phyloP scores from a whole-genome alignment of 2,329 filamentous ascomycete species.

The Aspergillus sp. region DNA sequence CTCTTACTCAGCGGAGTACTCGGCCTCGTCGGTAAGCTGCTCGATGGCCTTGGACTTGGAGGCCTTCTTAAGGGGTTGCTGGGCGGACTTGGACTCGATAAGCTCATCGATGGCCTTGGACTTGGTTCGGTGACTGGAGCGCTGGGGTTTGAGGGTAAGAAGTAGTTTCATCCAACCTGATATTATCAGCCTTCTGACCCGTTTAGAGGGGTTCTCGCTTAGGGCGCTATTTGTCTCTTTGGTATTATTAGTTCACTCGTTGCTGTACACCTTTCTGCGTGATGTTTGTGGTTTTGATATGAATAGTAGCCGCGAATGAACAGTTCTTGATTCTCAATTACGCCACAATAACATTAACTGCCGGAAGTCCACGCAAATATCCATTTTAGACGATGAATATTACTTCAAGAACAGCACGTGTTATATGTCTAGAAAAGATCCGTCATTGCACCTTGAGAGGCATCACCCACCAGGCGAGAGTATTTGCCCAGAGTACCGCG shows the following conservation, averaged over 20 bases:
- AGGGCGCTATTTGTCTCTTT: neutral
- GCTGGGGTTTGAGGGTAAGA: conserved; percentile 47
- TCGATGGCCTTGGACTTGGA: conserved; percentile 78
- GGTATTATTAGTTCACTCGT: neutral
- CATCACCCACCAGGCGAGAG: too few species aligned
- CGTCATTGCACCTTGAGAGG: too few species aligned
- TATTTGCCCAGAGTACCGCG: too few species aligned
- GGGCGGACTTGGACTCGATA: conserved; percentile 66
- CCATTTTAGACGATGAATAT: too few species aligned
- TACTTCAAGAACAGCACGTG: too few species aligned
- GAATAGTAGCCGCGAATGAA: neutral
- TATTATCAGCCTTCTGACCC: neutral
- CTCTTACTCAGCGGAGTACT: conserved; percentile 79
- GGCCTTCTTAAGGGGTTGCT: conserved; percentile 76
- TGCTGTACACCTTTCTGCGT: neutral
- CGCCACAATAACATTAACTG: too few species aligned
- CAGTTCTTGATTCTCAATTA: neutral
- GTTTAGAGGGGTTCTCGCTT: neutral
- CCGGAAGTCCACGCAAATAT: too few species aligned
- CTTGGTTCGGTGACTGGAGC: conserved; percentile 49
- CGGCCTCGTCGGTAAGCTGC: conserved; percentile 75
- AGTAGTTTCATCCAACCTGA: conserved; percentile 31
- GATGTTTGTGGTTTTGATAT: neutral
- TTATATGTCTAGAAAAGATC: too few species aligned
- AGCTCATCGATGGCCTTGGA: conserved; percentile 51